Conservation (phyloP, 108 stramenopile species). For the Ochromonas danica region DNA sequence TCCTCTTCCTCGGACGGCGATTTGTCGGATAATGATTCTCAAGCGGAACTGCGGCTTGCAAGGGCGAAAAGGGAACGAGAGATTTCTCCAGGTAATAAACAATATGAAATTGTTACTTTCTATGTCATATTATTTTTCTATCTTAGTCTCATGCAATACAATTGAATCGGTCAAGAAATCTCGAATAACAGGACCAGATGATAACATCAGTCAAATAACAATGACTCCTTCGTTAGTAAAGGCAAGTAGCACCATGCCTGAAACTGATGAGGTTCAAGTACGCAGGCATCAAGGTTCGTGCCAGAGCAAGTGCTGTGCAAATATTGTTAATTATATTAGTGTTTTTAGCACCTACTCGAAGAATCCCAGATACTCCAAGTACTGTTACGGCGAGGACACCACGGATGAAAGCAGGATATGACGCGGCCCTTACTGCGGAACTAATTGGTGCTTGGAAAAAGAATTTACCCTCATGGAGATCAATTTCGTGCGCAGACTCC, state of each 20-base stretch:
- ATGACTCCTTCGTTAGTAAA: conserved; percentile 16
- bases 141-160: conserved; percentile 16
- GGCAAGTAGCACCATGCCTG: conserved; percentile 13
- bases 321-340: conserved; percentile 18
- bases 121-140: conserved; percentile 18
- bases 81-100: conserved; percentile 16
- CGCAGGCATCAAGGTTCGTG: conserved; percentile 13
- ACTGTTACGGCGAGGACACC: conserved; percentile 13
- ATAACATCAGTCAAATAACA: conserved; percentile 17
- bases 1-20: conserved; percentile 12
- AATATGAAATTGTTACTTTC: conserved; percentile 17
- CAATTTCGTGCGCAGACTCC: conserved; percentile 13
- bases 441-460: conserved; percentile 16
- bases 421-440: conserved; percentile 12
- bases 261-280: conserved; percentile 16
- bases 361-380: conserved; percentile 15
- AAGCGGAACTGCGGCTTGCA: conserved; percentile 13
- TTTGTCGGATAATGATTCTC: conserved; percentile 16
- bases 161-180: conserved; percentile 16
- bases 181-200: conserved; percentile 15
- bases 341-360: conserved; percentile 15
- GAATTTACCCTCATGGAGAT: conserved; percentile 15
- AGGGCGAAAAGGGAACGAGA: conserved; percentile 13
- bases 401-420: conserved; percentile 15
- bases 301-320: conserved; percentile 13